phyloP scores from a whole-genome alignment of 2,329 filamentous ascomycete genomes.

The Neoarthrinium moseri region DNA sequence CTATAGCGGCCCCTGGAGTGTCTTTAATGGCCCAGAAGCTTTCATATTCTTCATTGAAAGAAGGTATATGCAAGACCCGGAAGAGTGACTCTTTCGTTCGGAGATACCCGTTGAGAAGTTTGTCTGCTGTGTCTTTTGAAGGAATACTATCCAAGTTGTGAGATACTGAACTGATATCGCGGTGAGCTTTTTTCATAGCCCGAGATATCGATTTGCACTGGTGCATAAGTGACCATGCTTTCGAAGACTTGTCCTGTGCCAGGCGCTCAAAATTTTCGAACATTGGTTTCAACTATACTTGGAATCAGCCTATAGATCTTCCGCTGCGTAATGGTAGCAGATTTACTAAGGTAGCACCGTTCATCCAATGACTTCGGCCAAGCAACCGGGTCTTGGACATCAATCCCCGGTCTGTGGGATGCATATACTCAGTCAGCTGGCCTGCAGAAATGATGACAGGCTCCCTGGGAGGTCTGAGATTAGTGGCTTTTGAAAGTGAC shows the following conservation, averaged over 20 bases:
- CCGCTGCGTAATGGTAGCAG: no score
- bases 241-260: constrained; percentile 35
- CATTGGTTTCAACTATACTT: constrained; percentile 39
- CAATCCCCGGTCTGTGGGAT: constrained; percentile 38
- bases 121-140: constrained; percentile 39
- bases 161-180: constrained; percentile 47
- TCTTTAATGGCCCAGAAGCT: constrained; percentile 41
- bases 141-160: constrained; percentile 44
- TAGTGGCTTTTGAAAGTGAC: no score
- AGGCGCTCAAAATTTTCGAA: constrained; percentile 41
- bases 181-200: constrained; percentile 48
- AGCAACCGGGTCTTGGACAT: constrained; percentile 56
- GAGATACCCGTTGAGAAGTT: constrained; percentile 49
- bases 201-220: constrained; percentile 53
- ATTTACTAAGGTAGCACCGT: constrained; percentile 43
- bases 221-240: constrained; percentile 34
- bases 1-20: constrained; percentile 15
- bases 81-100: constrained; percentile 44
- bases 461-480: not conserved
- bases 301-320: not conserved
- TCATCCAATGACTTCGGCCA: constrained; percentile 59
- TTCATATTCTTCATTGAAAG: constrained; percentile 48
- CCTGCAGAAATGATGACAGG: constrained; percentile 32
- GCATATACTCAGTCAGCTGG: constrained; percentile 24
- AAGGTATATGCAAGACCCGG: constrained; percentile 51